A percentile compares a stretch with the other conserved stretches of the same genome.
phyloP scores from a whole-genome alignment of 1,284 basidiomycete genomes.

The Austropuccinia psidii region DNA sequence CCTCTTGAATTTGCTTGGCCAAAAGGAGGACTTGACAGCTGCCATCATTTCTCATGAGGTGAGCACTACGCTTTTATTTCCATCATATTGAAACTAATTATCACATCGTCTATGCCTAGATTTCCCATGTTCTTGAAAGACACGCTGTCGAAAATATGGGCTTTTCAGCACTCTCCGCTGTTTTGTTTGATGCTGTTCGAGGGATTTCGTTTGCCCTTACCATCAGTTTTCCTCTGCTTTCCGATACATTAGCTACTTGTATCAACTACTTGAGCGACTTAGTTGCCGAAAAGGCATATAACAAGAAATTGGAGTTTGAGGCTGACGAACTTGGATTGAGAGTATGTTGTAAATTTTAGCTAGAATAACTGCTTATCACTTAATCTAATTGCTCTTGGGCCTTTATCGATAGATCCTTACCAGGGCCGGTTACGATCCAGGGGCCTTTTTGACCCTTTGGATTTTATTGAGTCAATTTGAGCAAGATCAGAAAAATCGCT shows the following conservation, averaged over 20 bases:
- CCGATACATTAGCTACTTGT: slow-evolving; percentile 50
- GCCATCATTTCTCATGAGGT: slow-evolving; percentile 53
- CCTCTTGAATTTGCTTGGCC: slow-evolving; percentile 49
- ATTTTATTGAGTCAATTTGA: slow-evolving; percentile 52
- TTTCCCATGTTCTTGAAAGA: slow-evolving; percentile 51
- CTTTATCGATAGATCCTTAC: slow-evolving; percentile 48
- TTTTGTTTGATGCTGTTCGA: slow-evolving; percentile 53
- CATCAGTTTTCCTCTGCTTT: slow-evolving; percentile 49
- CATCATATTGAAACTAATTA: background rate
- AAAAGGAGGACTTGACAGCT: slow-evolving; percentile 51
- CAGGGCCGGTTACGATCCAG: slow-evolving; percentile 52
- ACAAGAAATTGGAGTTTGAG: slow-evolving; percentile 53
- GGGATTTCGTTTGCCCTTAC: slow-evolving; percentile 53
- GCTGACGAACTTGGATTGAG: slow-evolving; percentile 53
- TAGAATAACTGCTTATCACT: background rate
- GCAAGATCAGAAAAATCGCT: slow-evolving; percentile 46
- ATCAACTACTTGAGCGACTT: slow-evolving; percentile 53
- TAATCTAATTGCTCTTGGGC: background rate
- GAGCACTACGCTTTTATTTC: background rate
- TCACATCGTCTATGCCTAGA: background rate
- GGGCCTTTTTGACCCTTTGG: slow-evolving; percentile 52
- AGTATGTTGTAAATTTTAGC: slow-evolving; percentile 40
- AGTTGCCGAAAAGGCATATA: slow-evolving; percentile 52
- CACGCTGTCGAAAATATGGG: slow-evolving; percentile 53
- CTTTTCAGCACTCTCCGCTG: slow-evolving; percentile 50